Evolutionary conservation across 2,329 filamentous ascomycete species (phyloP), one percentile per base, ranked within the genome.

Genomic region (Neocucurbitaria cava): DNA sequence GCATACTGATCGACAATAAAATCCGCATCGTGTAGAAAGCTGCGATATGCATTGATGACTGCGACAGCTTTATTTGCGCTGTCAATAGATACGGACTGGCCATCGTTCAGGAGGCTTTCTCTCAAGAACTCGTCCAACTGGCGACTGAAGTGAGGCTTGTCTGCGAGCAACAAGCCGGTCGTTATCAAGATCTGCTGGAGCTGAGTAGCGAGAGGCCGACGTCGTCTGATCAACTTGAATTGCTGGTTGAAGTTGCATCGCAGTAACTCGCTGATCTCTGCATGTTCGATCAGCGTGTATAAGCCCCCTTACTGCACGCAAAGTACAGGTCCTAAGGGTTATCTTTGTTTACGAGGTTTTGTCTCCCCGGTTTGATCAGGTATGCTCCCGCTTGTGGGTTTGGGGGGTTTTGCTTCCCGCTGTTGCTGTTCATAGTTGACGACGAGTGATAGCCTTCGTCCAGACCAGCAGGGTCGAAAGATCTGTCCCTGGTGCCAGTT

Each of bases 201-300:
- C 23, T 51, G 41, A 39, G 10, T 20, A 40, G 48, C 48, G 24
- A 51, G 41, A 46, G 23, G 4, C 23, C 15, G 26, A 35, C 46
- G 3, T 20, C 7, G 33, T 17, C 24, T 51, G 26, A 51, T 11
- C 15, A 26, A 31, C 30, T 28, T 46, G 9, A 51, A 39, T 35
- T 51, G 41, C 41, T 41, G 2, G 3, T 39, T 38, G 24, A 51
- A 40, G 31, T 51, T 51, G 48, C 48, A 46, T 33, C 48, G 41
- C 13, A 51, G 41, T 6, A 51, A 18, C 6, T 51, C 48, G 13
- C 48, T 2, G 21, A 51, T n/a, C 9, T 51, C 48, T 0, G 15
- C 31, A 3, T 51, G 41, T 45, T 51, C 41, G 18, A 51, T 30
- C 2, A 51, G 48, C 20, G 33, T 46, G 24, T 40, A 20, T n/a